phyloP scores from a whole-genome alignment of 306 rosid species.

The Trifolium fragiferum region DNA sequence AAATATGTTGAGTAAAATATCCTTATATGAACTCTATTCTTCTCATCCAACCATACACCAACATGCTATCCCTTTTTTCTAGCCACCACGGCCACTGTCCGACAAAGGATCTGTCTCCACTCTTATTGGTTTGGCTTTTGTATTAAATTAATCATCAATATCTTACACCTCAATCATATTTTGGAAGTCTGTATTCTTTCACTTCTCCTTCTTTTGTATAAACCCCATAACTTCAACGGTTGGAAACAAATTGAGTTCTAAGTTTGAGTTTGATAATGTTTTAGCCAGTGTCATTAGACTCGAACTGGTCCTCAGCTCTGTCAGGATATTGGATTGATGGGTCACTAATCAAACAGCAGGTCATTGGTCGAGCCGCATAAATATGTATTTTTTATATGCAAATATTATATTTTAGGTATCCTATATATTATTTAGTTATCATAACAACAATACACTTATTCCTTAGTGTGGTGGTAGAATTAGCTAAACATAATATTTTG shows the following conservation, averaged over 20 bases:
- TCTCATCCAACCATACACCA: not conserved
- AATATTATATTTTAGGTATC: not conserved
- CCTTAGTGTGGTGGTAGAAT: conserved; percentile 6
- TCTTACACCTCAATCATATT: not conserved
- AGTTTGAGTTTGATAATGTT: conserved; percentile 32
- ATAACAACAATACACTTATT: not conserved
- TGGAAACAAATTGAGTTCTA: conserved; percentile 29
- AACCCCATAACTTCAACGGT: conserved; percentile 4
- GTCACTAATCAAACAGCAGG: not conserved
- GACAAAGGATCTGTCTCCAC: conserved; percentile 1
- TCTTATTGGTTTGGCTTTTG: conserved; percentile 4
- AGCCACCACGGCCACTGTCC: not conserved
- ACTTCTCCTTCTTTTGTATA: conserved; percentile 1
- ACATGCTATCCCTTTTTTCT: conserved; percentile 1
- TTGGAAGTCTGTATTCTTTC: not conserved
- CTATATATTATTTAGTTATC: not conserved
- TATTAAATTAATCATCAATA: not conserved
- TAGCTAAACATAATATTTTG: not conserved
- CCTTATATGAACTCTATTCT: not conserved
- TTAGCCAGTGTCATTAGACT: not conserved
- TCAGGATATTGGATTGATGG: not conserved
- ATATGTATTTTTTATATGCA: not conserved
- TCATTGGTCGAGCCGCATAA: not conserved
- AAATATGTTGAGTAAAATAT: not conserved
- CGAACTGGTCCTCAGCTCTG: not conserved